Base-by-base conservation (phyloP, 495 filamentous ascomycete genomes). In the Elaphomyces granulatus region DNA sequence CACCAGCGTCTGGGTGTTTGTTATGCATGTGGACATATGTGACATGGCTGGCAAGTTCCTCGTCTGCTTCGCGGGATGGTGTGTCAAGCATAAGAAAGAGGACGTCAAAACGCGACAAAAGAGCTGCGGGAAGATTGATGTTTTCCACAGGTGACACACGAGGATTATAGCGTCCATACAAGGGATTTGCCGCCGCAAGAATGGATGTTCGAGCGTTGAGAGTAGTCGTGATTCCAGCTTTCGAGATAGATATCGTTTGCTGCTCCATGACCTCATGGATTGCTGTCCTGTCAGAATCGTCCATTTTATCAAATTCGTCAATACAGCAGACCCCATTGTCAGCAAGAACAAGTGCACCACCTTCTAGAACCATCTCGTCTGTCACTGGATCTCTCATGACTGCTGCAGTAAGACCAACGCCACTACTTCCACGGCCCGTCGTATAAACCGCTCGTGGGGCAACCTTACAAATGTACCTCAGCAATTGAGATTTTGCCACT, bases 211-310 rank as follows among this genome's bases (percentile, higher is more conserved):
- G 81, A 2, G 90, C 90, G 52, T 98, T 98, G 28, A 98, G 74
- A 0, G 87, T 87, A 9, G 90, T 98, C 32, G 77, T 90, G 57
- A 98, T 98, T 44, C 90, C 90, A 14, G 90, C 90, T 67, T 98
- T 98, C 47, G 87, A 94, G 48, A 98, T 96, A 40, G 84, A 93
- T 42, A 98, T 98, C 36, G 90, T 98, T 61, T 98, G 90, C 56
- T 98, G 90, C 53, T 98, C 90, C 90, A 98, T 98, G 20, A 98
- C 90, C 77, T 98, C 90, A 71, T 98, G 90, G 53, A 98, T 96
- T 20, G 92, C 92, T 0, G 90, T 96, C 43, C 90, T 74, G 58
- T 96, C 92, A 39, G 74, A 71, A 54, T 98, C 90, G 54, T 96
- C 92, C 90, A 98, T 98, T 64, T 98, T 98, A 69, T 98, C 90